phyloP scores from a whole-genome alignment of 1,139 yeast genomes.

The Candida sanyaensis region DNA sequence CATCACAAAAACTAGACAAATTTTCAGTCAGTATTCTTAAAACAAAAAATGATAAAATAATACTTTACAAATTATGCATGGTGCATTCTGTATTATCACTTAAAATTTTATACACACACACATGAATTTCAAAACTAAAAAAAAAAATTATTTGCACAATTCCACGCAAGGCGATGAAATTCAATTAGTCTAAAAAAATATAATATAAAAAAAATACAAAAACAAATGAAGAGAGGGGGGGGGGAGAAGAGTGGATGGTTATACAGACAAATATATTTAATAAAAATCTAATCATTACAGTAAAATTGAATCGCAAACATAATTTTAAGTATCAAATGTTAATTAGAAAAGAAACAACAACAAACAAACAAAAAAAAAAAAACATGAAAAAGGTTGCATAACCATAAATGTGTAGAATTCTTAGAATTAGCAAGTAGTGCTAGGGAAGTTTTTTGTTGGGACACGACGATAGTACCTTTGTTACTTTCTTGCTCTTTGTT shows the following conservation, averaged over 20 bases:
- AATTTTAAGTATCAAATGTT: no score
- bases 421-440: no score
- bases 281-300: no score
- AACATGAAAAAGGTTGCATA: neutral
- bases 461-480: neutral
- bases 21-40: neutral
- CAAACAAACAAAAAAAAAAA: no score
- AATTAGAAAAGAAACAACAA: no score
- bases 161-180: neutral
- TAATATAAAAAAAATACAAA: no score
- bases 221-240: neutral
- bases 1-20: neutral
- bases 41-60: neutral
- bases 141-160: neutral
- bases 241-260: no score
- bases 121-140: neutral
- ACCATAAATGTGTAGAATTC: neutral
- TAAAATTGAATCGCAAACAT: no score
- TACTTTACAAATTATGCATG: neutral
- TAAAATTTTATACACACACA: neutral
- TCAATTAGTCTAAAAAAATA: neutral
- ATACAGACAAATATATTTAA: no score
- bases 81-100: neutral
- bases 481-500: neutral
- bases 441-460: neutral